A percentile compares a stretch with the other conserved stretches of the same genome.
These are phyloP conservation scores for Simmondsia chinensis DNA, from an alignment of 148 eudicot genomes.

Conservation along the genomic window DNA sequence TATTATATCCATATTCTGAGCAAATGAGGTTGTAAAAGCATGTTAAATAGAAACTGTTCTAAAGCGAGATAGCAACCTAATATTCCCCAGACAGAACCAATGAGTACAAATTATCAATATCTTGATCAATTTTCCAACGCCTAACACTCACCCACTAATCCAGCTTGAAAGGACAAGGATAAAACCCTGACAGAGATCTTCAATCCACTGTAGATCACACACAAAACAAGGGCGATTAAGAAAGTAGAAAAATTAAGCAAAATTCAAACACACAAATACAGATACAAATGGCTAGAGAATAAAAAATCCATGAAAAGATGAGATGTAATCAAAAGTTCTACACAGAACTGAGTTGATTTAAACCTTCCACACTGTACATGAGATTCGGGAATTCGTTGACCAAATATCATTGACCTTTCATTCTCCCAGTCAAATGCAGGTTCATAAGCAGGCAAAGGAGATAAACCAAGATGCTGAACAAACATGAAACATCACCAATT, in stretches of 20 bases:
- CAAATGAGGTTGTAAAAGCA: no score
- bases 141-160: constrained; percentile 79
- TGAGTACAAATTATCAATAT: no score
- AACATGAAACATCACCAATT: constrained; percentile 7
- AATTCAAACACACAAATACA: background rate
- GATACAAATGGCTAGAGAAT: constrained; percentile 1
- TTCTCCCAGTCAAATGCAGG: constrained; percentile 99
- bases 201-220: constrained; percentile 53
- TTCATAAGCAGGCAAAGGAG: constrained; percentile 93
- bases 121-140: no score
- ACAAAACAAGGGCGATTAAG: constrained; percentile 9
- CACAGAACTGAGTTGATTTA: constrained; percentile 3
- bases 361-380: constrained; percentile 78
- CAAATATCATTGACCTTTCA: constrained; percentile 88
- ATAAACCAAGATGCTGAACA: constrained; percentile 83
- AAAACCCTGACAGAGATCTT: constrained; percentile 92
- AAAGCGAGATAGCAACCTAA: no score
- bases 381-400: constrained; percentile 78
- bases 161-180: constrained; percentile 89
- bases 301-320: background rate
- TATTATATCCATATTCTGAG: no score
- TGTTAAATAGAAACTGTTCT: no score
- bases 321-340: background rate
- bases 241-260: background rate
- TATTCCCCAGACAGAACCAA: no score